phyloP scores from a whole-genome alignment of 768 basidiomycete species.

The Boletus barrowsii region DNA sequence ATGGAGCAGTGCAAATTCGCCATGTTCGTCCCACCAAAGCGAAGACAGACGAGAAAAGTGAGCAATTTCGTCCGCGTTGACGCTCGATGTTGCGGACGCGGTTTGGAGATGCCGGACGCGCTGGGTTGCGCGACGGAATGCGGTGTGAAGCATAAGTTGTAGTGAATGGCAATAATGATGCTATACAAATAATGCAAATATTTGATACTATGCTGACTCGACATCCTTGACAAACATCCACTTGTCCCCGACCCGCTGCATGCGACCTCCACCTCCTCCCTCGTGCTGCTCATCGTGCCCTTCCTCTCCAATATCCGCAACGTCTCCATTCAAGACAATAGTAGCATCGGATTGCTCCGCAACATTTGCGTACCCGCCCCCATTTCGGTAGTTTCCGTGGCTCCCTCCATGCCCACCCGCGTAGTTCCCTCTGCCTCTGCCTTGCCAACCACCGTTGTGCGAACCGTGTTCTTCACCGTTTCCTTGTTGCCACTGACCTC shows the following conservation, averaged over 20 bases:
- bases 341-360: constrained; percentile 38
- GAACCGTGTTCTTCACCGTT: constrained; percentile 32
- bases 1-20: constrained; percentile 86
- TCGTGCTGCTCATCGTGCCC: not conserved
- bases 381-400: constrained; percentile 50
- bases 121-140: constrained; percentile 18
- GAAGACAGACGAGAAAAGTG: constrained; percentile 87
- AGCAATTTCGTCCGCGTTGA: constrained; percentile 79
- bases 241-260: constrained; percentile 69
- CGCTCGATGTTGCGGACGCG: constrained; percentile 23
- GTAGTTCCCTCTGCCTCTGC: constrained; percentile 38
- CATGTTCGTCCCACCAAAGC: constrained; percentile 95
- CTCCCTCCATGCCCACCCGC: constrained; percentile 16
- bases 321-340: constrained; percentile 54
- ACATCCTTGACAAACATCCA: constrained; percentile 64
- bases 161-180: constrained; percentile 1
- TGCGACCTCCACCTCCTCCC: constrained; percentile 44
- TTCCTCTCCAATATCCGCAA: not conserved
- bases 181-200: constrained; percentile 23
- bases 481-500: constrained; percentile 24
- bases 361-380: constrained; percentile 21
- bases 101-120: constrained; percentile 21
- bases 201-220: constrained; percentile 12
- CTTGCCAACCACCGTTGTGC: constrained; percentile 35
- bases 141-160: constrained; percentile 13